phyloP scores from a whole-genome alignment of 345 rosid genomes.

The Brassica carinata region DNA sequence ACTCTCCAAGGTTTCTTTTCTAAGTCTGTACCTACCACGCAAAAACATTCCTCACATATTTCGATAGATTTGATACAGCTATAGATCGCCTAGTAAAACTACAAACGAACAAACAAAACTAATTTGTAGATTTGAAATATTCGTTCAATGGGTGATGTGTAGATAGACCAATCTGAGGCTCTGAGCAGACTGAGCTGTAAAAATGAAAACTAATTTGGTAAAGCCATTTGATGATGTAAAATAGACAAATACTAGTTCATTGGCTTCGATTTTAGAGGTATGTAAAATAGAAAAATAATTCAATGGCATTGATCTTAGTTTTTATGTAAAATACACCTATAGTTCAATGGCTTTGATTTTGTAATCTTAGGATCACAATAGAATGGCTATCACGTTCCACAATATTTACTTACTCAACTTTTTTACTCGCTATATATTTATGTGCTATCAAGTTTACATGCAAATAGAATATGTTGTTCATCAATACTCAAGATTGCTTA shows the following conservation, averaged over 20 bases:
- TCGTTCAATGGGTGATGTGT: neutral
- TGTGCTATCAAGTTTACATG: too few relatives aligned
- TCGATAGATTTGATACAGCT: neutral
- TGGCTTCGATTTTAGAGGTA: too few relatives aligned
- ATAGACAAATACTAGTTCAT: neutral
- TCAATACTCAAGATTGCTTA: constrained; percentile 47
- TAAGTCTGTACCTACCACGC: neutral
- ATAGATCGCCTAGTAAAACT: neutral
- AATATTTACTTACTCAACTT: neutral
- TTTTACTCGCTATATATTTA: neutral
- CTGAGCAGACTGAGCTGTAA: neutral
- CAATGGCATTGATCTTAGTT: neutral
- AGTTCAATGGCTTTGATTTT: neutral
- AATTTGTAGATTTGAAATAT: neutral
- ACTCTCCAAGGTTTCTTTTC: neutral
- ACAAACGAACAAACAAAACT: neutral
- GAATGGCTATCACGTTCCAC: neutral
- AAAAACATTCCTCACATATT: neutral
- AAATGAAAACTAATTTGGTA: neutral
- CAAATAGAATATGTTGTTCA: neutral
- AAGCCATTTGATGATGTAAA: neutral
- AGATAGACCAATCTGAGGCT: neutral
- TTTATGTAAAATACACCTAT: neutral
- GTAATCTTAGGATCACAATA: neutral
- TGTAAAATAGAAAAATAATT: neutral